Evolutionary conservation across 768 basidiomycete genomes (phyloP).

Genomic region (Boletus sensibilis): DNA sequence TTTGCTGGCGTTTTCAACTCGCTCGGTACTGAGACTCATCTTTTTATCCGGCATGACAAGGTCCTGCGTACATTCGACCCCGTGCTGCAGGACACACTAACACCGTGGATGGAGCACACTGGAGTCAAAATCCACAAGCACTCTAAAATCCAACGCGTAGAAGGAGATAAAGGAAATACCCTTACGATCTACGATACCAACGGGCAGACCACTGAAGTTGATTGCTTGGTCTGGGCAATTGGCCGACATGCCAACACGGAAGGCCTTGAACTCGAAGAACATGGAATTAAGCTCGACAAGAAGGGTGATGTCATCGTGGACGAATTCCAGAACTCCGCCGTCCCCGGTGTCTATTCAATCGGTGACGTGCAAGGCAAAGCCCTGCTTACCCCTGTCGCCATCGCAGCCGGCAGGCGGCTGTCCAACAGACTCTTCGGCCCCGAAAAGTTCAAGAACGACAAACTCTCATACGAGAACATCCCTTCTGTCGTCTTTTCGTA

Average conservation of each 20-base stretch:
- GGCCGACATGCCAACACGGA: slow-evolving; percentile 83
- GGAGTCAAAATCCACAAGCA: slow-evolving; percentile 87
- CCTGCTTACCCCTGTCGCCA: slow-evolving; percentile 93
- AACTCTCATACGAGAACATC: slow-evolving; percentile 86
- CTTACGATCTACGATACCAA: slow-evolving; percentile 75
- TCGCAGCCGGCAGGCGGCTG: slow-evolving; percentile 89
- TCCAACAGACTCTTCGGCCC: slow-evolving; percentile 90
- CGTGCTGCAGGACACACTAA: slow-evolving; percentile 76
- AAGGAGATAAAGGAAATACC: slow-evolving; percentile 67
- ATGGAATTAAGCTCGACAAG: slow-evolving; percentile 70
- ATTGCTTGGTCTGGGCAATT: slow-evolving; percentile 91
- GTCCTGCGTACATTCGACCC: slow-evolving; percentile 95
- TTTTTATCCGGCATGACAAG: slow-evolving; percentile 86
- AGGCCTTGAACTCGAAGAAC: slow-evolving; percentile 71
- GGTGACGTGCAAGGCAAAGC: slow-evolving; percentile 95
- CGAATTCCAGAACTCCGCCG: slow-evolving; percentile 82
- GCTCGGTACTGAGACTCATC: slow-evolving; percentile 87
- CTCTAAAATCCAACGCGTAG: slow-evolving; percentile 71
- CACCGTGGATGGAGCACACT: slow-evolving; percentile 90
- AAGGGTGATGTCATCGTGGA: slow-evolving; percentile 89
- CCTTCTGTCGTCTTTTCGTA: slow-evolving; percentile 97
- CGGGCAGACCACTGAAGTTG: slow-evolving; percentile 80
- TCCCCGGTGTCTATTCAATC: slow-evolving; percentile 72
- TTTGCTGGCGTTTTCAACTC: slow-evolving; percentile 92
- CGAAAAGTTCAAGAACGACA: slow-evolving; percentile 80